phyloP scores from a whole-genome alignment of 148 eudicot species.

The Cornus kousa region DNA sequence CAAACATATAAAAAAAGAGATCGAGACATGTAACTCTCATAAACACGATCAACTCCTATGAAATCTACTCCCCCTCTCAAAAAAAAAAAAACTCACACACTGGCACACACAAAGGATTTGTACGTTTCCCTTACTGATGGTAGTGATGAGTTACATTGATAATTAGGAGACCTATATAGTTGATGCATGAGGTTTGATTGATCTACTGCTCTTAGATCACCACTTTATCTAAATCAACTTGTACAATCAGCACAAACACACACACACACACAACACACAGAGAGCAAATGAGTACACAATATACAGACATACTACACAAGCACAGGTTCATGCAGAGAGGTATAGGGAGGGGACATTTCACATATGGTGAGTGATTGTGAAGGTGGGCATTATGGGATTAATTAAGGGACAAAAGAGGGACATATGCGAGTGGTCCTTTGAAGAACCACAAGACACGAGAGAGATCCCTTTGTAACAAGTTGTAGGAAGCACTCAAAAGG shows the following conservation, averaged over 20 bases:
- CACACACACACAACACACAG: background rate
- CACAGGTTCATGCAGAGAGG: constrained; percentile 7
- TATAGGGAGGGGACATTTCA: constrained; percentile 4
- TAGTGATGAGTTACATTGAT: no score
- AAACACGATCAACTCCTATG: no score
- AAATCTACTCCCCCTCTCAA: no score
- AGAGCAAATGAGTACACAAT: constrained; percentile 5
- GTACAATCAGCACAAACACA: no score
- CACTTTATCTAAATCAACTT: background rate
- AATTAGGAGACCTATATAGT: no score
- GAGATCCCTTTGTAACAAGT: constrained; percentile 27
- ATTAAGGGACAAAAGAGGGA: constrained; percentile 20
- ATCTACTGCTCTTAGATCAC: constrained; percentile 4
- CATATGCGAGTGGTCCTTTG: background rate
- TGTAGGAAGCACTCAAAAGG: constrained; percentile 10
- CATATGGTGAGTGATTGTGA: constrained; percentile 5
- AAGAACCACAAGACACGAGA: constrained; percentile 35
- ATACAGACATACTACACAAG: background rate
- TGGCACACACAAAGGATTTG: no score
- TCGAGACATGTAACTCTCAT: no score
- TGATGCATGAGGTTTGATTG: background rate
- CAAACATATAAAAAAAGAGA: no score
- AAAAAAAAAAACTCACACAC: no score
- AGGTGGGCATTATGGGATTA: background rate
- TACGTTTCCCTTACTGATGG: no score